These are phyloP conservation scores for Spongispora temasekensis DNA, from an alignment of 1,284 basidiomycete species.

Conservation along the genomic window DNA sequence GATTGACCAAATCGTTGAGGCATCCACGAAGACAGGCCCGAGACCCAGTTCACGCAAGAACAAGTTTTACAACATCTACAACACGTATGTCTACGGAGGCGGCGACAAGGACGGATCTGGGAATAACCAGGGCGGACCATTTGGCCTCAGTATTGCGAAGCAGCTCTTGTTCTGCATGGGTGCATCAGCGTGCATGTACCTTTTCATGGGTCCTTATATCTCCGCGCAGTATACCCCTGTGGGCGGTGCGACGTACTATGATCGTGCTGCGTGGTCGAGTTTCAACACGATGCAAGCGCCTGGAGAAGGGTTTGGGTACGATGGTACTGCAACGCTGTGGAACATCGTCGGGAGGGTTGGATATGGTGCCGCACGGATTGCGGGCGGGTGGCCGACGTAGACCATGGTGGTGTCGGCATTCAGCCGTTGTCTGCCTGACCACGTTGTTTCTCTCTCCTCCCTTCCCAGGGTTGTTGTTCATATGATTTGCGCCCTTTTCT, in stretches of 20 bases:
- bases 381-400: conserved; percentile 65
- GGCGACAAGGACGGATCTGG: conserved; percentile 25
- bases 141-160: conserved; percentile 34
- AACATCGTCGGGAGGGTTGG: conserved; percentile 61
- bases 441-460: background rate
- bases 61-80: conserved; percentile 81
- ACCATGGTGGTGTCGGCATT: conserved; percentile 5
- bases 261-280: conserved; percentile 74
- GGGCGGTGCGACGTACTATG: conserved; percentile 72
- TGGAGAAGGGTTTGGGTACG: conserved; percentile 63
- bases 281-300: conserved; percentile 70
- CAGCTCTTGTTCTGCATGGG: conserved; percentile 56
- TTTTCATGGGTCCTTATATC: conserved; percentile 57
- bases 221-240: conserved; percentile 54
- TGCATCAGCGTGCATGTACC: conserved; percentile 56
- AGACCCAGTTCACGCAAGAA: conserved; percentile 38
- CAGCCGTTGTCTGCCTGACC: background rate
- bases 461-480: conserved; percentile 15
- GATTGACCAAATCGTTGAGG: conserved; percentile 67
- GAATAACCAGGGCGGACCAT: conserved; percentile 18
- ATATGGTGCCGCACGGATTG: conserved; percentile 69
- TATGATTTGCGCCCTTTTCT: conserved; percentile 15
- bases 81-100: conserved; percentile 73
- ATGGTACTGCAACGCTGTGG: conserved; percentile 56
- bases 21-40: conserved; percentile 45